A percentile compares a stretch with the other conserved stretches of the same genome.
phyloP scores from a whole-genome alignment of 257 asterid species.

The Solanum infundibuliforme region DNA sequence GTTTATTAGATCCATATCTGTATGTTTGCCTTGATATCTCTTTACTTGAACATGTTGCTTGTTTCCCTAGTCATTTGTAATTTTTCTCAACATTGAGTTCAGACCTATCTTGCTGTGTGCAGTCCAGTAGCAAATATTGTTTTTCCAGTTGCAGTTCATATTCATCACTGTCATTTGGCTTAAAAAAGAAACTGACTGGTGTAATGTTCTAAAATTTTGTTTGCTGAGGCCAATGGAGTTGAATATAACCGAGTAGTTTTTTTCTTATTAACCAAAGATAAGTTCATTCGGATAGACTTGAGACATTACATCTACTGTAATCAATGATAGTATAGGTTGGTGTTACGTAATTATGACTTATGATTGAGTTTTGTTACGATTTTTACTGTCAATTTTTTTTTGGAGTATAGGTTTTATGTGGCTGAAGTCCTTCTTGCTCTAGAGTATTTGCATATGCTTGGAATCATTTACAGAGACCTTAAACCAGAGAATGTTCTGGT shows the following conservation, averaged over 20 bases:
- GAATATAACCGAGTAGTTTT: not conserved
- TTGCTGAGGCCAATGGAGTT: not conserved
- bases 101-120: not conserved
- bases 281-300: not conserved
- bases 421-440: constrained; percentile 59
- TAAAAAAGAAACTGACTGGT: not conserved
- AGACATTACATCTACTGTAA: not conserved
- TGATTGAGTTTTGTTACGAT: not conserved
- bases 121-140: not conserved
- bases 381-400: not conserved
- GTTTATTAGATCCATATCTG: not conserved
- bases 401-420: constrained; percentile 39
- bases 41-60: not conserved
- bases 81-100: not conserved
- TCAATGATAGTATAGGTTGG: not conserved
- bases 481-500: constrained; percentile 59
- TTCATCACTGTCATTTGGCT: not conserved
- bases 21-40: not conserved
- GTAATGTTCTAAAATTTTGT: not conserved
- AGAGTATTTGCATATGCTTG: constrained; percentile 66
- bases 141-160: not conserved
- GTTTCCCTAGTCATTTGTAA: not conserved
- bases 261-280: not conserved
- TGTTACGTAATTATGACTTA: not conserved
- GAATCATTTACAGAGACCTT: constrained; percentile 56